A percentile compares a stretch with the other conserved stretches of the same genome.
phyloP scores from a whole-genome alignment of 345 rosid genomes.

The Syzygium aromaticum region DNA sequence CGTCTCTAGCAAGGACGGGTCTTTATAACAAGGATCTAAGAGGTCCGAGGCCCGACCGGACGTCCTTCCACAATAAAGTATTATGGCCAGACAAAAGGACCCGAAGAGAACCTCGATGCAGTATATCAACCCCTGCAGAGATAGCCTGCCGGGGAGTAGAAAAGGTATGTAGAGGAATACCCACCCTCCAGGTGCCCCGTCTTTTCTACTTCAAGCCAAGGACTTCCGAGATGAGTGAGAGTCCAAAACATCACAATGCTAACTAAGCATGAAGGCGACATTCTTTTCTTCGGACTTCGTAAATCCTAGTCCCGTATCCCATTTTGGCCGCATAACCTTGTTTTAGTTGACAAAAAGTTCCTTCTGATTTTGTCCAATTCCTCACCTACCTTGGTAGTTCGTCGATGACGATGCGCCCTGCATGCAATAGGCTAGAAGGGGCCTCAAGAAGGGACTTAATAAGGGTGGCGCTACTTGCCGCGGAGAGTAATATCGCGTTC shows the following conservation, averaged over 20 bases:
- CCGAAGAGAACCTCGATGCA: too few relatives aligned
- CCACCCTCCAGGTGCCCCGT: background rate
- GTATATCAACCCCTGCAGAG: background rate
- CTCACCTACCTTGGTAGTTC: background rate
- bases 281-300: background rate
- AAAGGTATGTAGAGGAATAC: background rate
- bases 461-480: background rate
- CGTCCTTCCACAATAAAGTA: too few relatives aligned
- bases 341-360: background rate
- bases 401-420: background rate
- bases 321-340: background rate
- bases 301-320: background rate
- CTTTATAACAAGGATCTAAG: too few relatives aligned
- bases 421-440: background rate
- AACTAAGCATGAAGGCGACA: background rate
- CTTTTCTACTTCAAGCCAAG: background rate
- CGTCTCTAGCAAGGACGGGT: too few relatives aligned
- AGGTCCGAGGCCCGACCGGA: too few relatives aligned
- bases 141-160: background rate
- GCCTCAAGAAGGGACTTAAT: background rate
- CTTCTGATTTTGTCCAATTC: background rate
- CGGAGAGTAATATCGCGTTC: background rate
- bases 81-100: too few relatives aligned
- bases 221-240: background rate
- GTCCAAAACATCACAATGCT: background rate